Evolutionary conservation across 768 basidiomycete species (phyloP).

Genomic region (Phlebiopsis flavidoalba): DNA sequence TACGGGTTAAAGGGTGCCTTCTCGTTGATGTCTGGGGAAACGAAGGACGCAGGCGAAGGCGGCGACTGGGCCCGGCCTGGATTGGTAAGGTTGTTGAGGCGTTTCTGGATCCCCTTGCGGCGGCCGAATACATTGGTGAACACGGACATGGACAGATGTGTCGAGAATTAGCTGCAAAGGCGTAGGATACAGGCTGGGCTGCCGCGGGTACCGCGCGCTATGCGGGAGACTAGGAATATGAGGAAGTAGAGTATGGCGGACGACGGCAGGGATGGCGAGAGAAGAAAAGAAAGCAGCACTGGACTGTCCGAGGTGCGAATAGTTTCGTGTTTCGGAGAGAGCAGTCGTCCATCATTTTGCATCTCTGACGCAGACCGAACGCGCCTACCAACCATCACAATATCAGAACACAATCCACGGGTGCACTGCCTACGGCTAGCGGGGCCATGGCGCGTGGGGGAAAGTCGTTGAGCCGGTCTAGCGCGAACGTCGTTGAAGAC

Average conservation of each 20-base stretch:
- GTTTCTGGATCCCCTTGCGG: constrained; percentile 17
- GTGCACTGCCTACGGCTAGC: neutral
- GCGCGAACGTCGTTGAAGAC: neutral
- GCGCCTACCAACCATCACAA: constrained; percentile 11
- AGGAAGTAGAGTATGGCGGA: neutral
- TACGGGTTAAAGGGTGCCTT: constrained; percentile 15
- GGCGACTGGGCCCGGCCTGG: constrained; percentile 18
- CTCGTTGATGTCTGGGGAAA: constrained; percentile 20
- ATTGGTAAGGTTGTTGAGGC: constrained; percentile 15
- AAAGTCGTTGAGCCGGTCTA: neutral
- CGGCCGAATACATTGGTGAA: constrained; percentile 21
- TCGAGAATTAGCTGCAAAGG: neutral
- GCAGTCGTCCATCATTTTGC: constrained; percentile 5
- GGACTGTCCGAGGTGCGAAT: neutral
- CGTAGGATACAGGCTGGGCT: neutral
- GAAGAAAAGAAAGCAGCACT: neutral
- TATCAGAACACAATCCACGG: constrained; percentile 1
- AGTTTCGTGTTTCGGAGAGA: constrained; percentile 3
- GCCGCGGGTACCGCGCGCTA: neutral
- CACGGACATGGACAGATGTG: constrained; percentile 9
- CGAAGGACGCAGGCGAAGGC: constrained; percentile 23
- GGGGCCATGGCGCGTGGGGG: neutral
- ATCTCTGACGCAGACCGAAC: constrained; percentile 3
- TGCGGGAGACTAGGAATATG: neutral
- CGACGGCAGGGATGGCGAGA: neutral